Evolutionary conservation across 495 filamentous ascomycete species (phyloP), one percentile per base, ranked within the genome.

Genomic region (Lepraria neglecta): DNA sequence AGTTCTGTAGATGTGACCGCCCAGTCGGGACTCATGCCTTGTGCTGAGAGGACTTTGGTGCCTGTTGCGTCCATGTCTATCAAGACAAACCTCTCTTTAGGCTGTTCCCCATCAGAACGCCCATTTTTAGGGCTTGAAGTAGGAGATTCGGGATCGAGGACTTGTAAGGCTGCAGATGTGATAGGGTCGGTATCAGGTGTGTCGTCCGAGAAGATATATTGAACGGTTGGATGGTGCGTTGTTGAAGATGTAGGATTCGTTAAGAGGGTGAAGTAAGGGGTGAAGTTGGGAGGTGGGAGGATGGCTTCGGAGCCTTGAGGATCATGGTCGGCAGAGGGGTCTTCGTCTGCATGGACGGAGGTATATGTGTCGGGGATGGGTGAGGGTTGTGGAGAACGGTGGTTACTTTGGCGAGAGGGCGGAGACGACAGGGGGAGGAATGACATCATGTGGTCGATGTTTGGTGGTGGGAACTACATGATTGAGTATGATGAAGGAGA

Each of bases 151-250:
- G n/a, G 64, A 56, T n/a, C 64, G 69, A 81, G 68, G 6, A 72
- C 72, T 38, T 75, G 74, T 10, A 81, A 64, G 6, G 76, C 76
- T 14, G 79, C 80, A 57, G 77, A 76, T 7, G 86, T 87, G 35
- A 89, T 72, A 48, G 86, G 75, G 11, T 88, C 86, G 5, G 70
- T 72, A 68, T 82, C 79, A 11, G 78, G 76, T 61, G 84, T 82
- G 73, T 95, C 90, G 68, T 92, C 87, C 64, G 80, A 81, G 75
- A 95, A 97, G 62, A 96, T 82, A 75, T 97, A 97, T 78, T 92
- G 90, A 3, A 96, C 84, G 45, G 80, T 84, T 24, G 85, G 84
- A 63, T 95, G 92, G 72, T 92, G 80, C 73, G 89, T 75, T 53
- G 74, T 75, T 28, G 70, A 69, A 28, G 71, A 74, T 63, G 74